A percentile compares a stretch with the other conserved stretches of the same genome.
These are phyloP conservation scores for Penicillium cataractarum DNA, from an alignment of 495 filamentous ascomycete genomes.

Conservation along the genomic window DNA sequence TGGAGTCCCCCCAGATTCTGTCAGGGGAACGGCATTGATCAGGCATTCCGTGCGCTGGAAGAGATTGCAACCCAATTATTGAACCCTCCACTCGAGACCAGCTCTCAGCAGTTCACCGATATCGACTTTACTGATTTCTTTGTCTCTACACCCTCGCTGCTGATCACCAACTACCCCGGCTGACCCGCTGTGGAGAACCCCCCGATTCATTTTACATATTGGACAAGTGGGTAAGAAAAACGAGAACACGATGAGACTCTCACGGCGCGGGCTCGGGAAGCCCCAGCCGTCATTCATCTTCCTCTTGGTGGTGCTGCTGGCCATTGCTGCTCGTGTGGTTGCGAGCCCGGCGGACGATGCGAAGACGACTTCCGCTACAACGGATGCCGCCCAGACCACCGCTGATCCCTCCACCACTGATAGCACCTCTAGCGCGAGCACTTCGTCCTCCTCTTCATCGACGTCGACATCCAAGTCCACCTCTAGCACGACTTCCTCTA, in stretches of 20 bases:
- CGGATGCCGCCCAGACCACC: constrained; percentile 33
- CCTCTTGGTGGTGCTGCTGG: constrained; percentile 29
- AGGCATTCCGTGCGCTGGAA: neutral
- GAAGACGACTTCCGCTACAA: constrained; percentile 16
- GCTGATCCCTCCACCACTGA: constrained; percentile 33
- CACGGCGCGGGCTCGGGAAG: constrained; percentile 28
- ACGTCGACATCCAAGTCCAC: constrained; percentile 22
- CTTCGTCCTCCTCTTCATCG: constrained; percentile 24
- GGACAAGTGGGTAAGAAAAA: neutral
- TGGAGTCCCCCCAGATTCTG: neutral
- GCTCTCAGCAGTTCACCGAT: neutral
- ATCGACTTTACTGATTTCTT: neutral
- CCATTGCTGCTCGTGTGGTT: constrained; percentile 28
- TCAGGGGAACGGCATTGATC: constrained; percentile 10
- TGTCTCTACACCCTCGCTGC: constrained; percentile 11
- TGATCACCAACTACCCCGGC: constrained; percentile 26
- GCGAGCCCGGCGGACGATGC: constrained; percentile 25
- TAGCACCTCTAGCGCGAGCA: constrained; percentile 26
- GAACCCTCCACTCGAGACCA: neutral
- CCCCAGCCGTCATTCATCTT: constrained; percentile 30
- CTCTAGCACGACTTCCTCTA: constrained; percentile 17
- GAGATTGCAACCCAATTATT: neutral
- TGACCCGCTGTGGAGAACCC: constrained; percentile 38
- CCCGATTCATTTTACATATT: constrained; percentile 26
- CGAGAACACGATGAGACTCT: constrained; percentile 25